Evolutionary conservation across 192 early-diverging fungal genomes (phyloP).

Genomic region (Podila horticola): DNA sequence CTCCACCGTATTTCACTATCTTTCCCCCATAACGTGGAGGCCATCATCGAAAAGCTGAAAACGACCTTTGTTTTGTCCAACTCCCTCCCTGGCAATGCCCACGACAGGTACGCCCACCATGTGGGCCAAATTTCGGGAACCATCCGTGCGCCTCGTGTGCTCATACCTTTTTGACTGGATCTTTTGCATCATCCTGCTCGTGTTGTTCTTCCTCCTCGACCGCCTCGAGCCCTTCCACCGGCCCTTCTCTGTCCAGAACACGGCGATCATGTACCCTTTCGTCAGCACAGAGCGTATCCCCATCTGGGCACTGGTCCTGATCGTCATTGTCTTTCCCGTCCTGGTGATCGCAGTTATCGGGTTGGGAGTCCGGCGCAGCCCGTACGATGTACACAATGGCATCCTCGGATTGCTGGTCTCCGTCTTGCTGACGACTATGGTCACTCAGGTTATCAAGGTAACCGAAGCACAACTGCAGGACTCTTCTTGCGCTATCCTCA

Average conservation of each 20-base stretch:
- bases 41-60: background rate
- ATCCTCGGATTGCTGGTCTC: slow-evolving; percentile 49
- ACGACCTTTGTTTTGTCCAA: background rate
- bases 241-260: slow-evolving; percentile 74
- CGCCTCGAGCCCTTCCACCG: slow-evolving; percentile 70
- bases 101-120: background rate
- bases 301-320: slow-evolving; percentile 40
- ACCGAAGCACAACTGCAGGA: background rate
- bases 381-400: slow-evolving; percentile 38
- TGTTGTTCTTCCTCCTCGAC: slow-evolving; percentile 66
- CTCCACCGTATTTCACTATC: background rate
- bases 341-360: slow-evolving; percentile 37
- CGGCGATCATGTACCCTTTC: slow-evolving; percentile 67
- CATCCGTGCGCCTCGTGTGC: slow-evolving; percentile 1
- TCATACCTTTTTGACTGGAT: slow-evolving; percentile 54
- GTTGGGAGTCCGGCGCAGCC: slow-evolving; percentile 38
- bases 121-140: slow-evolving; percentile 3
- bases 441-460: slow-evolving; percentile 60
- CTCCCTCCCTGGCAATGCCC: background rate
- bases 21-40: background rate
- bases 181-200: slow-evolving; percentile 65
- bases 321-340: slow-evolving; percentile 48
- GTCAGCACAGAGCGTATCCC: slow-evolving; percentile 50
- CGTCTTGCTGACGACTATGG: slow-evolving; percentile 50
- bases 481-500: background rate